A percentile compares a stretch with the other conserved stretches of the same genome.
Conservation (phyloP, 2,329 filamentous ascomycete species). For the Calonectria fujianensis region DNA sequence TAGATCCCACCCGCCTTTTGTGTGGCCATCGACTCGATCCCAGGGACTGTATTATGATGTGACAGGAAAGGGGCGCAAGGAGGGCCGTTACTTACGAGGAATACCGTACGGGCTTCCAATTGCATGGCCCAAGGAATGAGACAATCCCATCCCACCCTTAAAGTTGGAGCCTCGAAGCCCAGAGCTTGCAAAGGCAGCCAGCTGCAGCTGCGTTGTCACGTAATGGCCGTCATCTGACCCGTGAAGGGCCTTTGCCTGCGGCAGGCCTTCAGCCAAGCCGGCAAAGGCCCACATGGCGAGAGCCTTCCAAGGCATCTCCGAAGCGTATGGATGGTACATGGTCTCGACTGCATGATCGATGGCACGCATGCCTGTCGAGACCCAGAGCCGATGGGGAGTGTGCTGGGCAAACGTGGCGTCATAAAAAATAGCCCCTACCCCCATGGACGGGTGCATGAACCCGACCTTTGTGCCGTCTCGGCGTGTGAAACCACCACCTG, state of each 20-base stretch:
- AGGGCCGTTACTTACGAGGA: constrained; percentile 42
- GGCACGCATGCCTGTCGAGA: constrained; percentile 48
- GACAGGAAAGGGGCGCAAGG: constrained; percentile 1
- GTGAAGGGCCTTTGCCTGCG: constrained; percentile 33
- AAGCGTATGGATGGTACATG: constrained; percentile 49
- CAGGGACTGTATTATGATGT: constrained; percentile 3
- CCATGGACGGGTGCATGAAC: constrained; percentile 50
- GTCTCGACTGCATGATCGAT: constrained; percentile 51
- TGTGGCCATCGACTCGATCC: neutral
- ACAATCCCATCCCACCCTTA: constrained; percentile 38
- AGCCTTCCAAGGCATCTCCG: constrained; percentile 49
- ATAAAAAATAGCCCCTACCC: constrained; percentile 44
- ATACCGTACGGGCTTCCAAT: constrained; percentile 47
- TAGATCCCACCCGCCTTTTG: neutral
- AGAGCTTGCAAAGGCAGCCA: constrained; percentile 51
- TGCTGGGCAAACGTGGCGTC: constrained; percentile 45
- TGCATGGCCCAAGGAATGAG: constrained; percentile 44
- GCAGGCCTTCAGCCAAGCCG: constrained; percentile 35
- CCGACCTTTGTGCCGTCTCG: constrained; percentile 49
- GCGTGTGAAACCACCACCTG: constrained; percentile 53
- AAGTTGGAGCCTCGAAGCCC: constrained; percentile 50
- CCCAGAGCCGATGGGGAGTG: constrained; percentile 47
- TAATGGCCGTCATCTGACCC: constrained; percentile 40
- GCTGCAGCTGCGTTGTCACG: constrained; percentile 46
- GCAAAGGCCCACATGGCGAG: constrained; percentile 45